Evolutionary conservation across 1,284 basidiomycete species (phyloP), one percentile per base, ranked within the genome.

Genomic region (Cutaneotrichosporon sp.): DNA sequence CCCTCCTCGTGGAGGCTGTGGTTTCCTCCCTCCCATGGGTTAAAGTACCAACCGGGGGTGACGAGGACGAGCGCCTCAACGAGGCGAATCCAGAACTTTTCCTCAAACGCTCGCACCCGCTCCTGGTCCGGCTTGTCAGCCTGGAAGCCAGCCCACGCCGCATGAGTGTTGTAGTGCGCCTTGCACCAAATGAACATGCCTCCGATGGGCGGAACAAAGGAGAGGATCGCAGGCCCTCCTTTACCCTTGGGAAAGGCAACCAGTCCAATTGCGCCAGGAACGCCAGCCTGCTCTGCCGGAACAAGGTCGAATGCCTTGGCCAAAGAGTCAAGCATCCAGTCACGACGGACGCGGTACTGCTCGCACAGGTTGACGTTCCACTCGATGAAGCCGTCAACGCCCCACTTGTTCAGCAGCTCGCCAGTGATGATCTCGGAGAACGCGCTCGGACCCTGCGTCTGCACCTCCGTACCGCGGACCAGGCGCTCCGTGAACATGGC

Each of bases 391-490:
- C 89, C 89, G 8, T 86, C 82, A 22, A 80, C 64, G 26, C 86
- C 83, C 89, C 89, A 91, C 51, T 79, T 74, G 53, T 85, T 83
- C 26, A 91, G 74, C 4, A 90, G 80, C 64, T 86, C 82, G 7
- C 86, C 81, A 10, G 91, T 80, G 34, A 91, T 72, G 4, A 86
- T 58, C 51, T 61, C 49, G 51, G 85, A 82, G 67, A 91, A 87
- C 4, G 89, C 90, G 58, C 85, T 88, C 3, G 89, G 88, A 2
- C 84, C 84, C 73, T 89, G 88, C 0, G 88, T 86, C 21, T 84
- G 83, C 0, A 85, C 86, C 81, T 92, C 89, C 36, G 84, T 83
- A 14, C 86, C 85, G 58, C 89, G 83, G 70, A 89, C 85, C 16
- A 91, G 74, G 16, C 88, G 82, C 72, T 91, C 90, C 6, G 86